These are phyloP conservation scores for Termitomyces sp. DNA, from an alignment of 768 basidiomycete species.

Conservation along the genomic window DNA sequence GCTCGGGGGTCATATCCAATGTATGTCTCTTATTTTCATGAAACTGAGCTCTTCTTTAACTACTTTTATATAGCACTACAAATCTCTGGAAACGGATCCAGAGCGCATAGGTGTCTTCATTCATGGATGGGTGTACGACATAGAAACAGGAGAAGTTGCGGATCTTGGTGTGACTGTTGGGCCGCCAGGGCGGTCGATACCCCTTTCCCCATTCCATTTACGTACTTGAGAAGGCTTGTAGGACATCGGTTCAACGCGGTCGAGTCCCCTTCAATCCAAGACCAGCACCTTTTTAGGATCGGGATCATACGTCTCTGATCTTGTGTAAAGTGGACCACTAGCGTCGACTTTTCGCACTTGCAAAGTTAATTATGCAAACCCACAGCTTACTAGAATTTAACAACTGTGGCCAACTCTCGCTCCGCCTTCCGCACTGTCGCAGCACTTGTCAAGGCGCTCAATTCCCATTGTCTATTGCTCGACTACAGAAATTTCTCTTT, in stretches of 20 bases:
- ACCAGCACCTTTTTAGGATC: too few species aligned
- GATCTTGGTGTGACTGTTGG: slow-evolving; percentile 17
- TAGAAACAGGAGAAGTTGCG: slow-evolving; percentile 17
- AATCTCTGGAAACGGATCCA: not conserved
- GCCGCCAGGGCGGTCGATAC: slow-evolving; percentile 13
- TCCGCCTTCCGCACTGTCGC: too few species aligned
- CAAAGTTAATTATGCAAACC: too few species aligned
- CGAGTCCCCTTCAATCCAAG: not conserved
- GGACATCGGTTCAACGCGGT: too few species aligned
- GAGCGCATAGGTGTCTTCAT: slow-evolving; percentile 12
- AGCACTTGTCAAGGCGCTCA: too few species aligned
- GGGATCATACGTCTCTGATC: too few species aligned
- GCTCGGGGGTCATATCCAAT: slow-evolving; percentile 13
- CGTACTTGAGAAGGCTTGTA: not conserved
- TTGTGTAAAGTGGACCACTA: too few species aligned
- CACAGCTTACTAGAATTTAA: too few species aligned
- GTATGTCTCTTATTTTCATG: slow-evolving; percentile 4
- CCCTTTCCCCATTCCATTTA: slow-evolving; percentile 13
- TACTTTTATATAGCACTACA: slow-evolving; percentile 3
- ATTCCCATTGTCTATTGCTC: not conserved
- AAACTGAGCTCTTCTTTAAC: too few species aligned
- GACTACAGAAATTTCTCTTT: not conserved
- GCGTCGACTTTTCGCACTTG: too few species aligned
- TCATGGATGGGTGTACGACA: slow-evolving; percentile 21
- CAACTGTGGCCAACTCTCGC: too few species aligned